Base-by-base conservation (phyloP, 2,329 filamentous ascomycete species). In the Huntiella moniliformis region DNA sequence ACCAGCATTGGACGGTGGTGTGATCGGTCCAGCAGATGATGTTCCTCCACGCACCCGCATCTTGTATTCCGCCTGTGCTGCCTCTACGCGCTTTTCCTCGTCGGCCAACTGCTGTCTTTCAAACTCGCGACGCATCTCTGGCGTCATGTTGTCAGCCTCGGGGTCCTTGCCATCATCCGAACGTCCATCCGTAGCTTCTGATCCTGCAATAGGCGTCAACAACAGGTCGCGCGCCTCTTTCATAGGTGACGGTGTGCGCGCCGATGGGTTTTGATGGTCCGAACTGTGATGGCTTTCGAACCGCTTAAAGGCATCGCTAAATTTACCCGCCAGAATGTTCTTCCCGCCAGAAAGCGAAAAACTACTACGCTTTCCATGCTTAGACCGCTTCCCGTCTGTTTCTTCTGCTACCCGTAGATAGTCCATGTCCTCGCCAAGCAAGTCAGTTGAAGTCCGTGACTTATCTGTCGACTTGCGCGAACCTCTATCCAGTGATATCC, bases 271-370 rank as follows among this genome's bases (percentile, higher is more conserved):
- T 12, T 54, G 55, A 8, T 53, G 51, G 16, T 42, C 57, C 48
- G 54, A 53, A 50, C 38, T 52, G 33, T 47, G 61, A 49, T 67
- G 71, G 17, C 66, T 69, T 59, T 98, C 91, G 54, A 96, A 96
- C 4, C 82, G 74, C 56, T 88, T 85, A 63, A 96, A 95, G 3
- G 88, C 87, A 55, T 95, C 87, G 1, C 87, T 85, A 58, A 96
- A 95, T 54, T 81, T 85, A 17, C 86, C 83, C 4, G 78, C 79
- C n/a, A 95, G 67, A 34, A 93, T 75, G 48, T 76, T 83, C 60
- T 91, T 93, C 18, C 81, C 82, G 35, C 76, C 77, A 5, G 80
- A 76, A 13, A 84, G 62, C 46, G 81, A 70, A 1, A 93, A 62
- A 58, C 83, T 91, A 1, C 77, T 70, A 8, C 82, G 73, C 59